Conservation (phyloP, 1,284 basidiomycete species). For the Boletus smithii region DNA sequence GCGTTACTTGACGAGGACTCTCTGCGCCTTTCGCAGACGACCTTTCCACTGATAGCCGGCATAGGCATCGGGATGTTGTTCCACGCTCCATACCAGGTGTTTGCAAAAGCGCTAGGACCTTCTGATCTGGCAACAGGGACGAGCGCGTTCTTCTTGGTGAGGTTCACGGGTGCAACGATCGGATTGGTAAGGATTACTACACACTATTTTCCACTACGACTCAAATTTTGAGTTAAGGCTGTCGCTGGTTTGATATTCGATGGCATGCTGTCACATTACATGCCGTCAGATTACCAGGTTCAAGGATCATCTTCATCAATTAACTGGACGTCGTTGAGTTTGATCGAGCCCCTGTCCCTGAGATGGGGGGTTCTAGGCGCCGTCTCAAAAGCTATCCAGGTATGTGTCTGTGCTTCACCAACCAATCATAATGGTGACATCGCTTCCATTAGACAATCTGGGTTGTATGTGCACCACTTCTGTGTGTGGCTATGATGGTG, state of each 20-base stretch:
- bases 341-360: slow-evolving; percentile 42
- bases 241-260: slow-evolving; percentile 73
- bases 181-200: slow-evolving; percentile 55
- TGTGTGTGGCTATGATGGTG: slow-evolving; percentile 53
- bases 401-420: slow-evolving; percentile 25
- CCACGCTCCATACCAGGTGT: slow-evolving; percentile 77
- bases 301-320: slow-evolving; percentile 45
- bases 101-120: slow-evolving; percentile 58
- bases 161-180: slow-evolving; percentile 78
- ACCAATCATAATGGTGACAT: slow-evolving; percentile 13
- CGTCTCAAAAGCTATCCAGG: slow-evolving; percentile 55
- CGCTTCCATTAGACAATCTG: slow-evolving; percentile 49
- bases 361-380: slow-evolving; percentile 42
- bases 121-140: slow-evolving; percentile 72
- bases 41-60: slow-evolving; percentile 68
- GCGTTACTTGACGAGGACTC: slow-evolving; percentile 55
- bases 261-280: slow-evolving; percentile 44
- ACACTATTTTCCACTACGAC: slow-evolving; percentile 6
- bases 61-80: slow-evolving; percentile 77
- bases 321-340: slow-evolving; percentile 50
- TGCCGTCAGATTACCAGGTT: slow-evolving; percentile 47
- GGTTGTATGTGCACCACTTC: slow-evolving; percentile 57
- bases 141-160: slow-evolving; percentile 77
- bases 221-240: slow-evolving; percentile 44
- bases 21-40: slow-evolving; percentile 41